Evolutionary conservation across 2,329 filamentous ascomycete genomes (phyloP).

Genomic region (Trichoderma pleuroti): DNA sequence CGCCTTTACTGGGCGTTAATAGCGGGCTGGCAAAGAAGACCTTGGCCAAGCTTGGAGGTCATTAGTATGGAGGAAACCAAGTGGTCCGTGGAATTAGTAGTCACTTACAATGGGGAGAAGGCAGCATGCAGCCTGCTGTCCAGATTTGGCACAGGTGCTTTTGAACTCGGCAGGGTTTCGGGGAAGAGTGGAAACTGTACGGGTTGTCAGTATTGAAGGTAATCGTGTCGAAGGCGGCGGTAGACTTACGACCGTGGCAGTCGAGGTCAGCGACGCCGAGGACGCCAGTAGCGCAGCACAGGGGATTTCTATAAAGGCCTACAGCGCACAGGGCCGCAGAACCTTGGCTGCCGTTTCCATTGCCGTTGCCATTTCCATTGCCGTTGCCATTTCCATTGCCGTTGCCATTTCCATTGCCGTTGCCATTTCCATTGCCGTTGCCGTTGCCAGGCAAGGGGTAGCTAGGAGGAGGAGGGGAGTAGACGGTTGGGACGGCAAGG

Average conservation of each 20-base stretch:
- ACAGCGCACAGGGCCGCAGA: slow-evolving; percentile 9
- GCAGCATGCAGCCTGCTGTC: slow-evolving; percentile 18
- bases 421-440: background rate
- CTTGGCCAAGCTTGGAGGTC: background rate
- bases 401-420: background rate
- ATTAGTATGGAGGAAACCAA: background rate
- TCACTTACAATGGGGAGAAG: slow-evolving; percentile 18
- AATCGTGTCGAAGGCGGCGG: background rate
- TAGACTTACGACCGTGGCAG: slow-evolving; percentile 17
- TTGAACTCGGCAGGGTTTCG: background rate
- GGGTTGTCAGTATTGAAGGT: background rate
- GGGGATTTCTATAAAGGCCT: slow-evolving; percentile 4
- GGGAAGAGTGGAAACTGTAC: background rate
- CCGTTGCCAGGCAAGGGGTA: background rate
- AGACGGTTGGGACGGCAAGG: slow-evolving; percentile 3
- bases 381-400: background rate
- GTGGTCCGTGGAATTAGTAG: rapidly evolving
- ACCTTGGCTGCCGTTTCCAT: background rate
- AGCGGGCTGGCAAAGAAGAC: background rate
- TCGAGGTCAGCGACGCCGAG: slow-evolving; percentile 6
- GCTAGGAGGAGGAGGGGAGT: background rate
- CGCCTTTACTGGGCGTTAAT: background rate
- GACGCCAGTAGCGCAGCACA: slow-evolving; percentile 17
- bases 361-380: background rate
- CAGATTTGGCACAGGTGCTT: background rate